Conservation (phyloP, 805 yeast species). For the Maudiozyma saulgeensis region DNA sequence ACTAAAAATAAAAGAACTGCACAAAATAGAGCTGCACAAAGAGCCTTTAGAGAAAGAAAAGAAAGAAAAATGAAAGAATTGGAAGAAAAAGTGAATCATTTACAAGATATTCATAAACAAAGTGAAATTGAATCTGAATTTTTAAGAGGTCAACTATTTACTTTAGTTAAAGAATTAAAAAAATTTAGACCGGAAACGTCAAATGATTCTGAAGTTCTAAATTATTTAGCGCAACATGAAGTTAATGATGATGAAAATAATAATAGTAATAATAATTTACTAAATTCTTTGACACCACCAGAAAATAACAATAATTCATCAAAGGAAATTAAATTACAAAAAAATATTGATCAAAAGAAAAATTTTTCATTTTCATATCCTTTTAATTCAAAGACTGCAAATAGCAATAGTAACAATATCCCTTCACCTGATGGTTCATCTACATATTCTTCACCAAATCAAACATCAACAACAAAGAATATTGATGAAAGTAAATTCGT, state of each 20-base stretch:
- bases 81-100: constrained; percentile 64
- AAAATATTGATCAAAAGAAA: constrained; percentile 14
- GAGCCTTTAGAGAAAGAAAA: constrained; percentile 92
- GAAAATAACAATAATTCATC: constrained; percentile 1
- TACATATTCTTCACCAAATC: constrained; percentile 2
- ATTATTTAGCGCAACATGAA: constrained; percentile 16
- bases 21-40: constrained; percentile 93
- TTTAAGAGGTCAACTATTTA: constrained; percentile 65
- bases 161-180: constrained; percentile 61
- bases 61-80: constrained; percentile 79
- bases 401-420: constrained; percentile 6
- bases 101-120: constrained; percentile 62
- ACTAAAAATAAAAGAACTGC: constrained; percentile 86
- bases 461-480: neutral
- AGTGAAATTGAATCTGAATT: constrained; percentile 67
- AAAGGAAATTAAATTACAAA: neutral
- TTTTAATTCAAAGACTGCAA: constrained; percentile 22
- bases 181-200: constrained; percentile 40
- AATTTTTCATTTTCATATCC: constrained; percentile 48
- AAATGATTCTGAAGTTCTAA: constrained; percentile 23
- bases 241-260: neutral
- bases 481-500: neutral
- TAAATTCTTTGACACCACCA: constrained; percentile 13
- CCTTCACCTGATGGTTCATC: constrained; percentile 8
- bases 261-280: neutral